Conservation (phyloP, 208 protist genomes). For the Wallacemonas collosoma region DNA sequence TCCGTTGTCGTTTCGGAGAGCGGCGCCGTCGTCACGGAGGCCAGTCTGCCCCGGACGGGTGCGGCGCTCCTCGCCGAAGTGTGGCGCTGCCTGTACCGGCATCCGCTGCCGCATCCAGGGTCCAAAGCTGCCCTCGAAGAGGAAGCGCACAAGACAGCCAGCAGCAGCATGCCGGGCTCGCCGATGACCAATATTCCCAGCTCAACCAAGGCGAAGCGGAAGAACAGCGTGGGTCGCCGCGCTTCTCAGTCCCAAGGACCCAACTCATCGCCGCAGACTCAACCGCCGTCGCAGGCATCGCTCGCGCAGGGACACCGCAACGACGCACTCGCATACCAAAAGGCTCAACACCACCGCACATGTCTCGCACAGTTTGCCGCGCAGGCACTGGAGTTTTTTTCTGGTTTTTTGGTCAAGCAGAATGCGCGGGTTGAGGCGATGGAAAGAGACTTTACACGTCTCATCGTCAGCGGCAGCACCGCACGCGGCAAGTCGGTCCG, state of each 20-base stretch:
- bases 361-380: conserved; percentile 10
- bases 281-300: background rate
- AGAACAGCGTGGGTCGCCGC: background rate
- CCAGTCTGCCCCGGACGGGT: conserved; percentile 2
- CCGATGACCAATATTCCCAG: background rate
- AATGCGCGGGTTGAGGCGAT: background rate
- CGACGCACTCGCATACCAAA: background rate
- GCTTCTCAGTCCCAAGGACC: background rate
- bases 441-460: background rate
- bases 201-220: conserved; percentile 11
- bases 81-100: conserved; percentile 6
- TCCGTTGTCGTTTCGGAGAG: conserved; percentile 12
- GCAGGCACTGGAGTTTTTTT: conserved; percentile 3
- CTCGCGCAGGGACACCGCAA: background rate
- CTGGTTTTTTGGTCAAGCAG: conserved; percentile 9
- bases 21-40: conserved; percentile 3
- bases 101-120: conserved; percentile 6
- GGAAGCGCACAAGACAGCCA: background rate
- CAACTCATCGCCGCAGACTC: background rate
- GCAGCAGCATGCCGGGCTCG: background rate
- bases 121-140: conserved; percentile 6
- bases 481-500: background rate
- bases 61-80: conserved; percentile 5
- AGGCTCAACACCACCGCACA: background rate
- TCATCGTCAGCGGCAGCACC: background rate